A percentile compares a stretch with the other conserved stretches of the same genome.
phyloP scores from a whole-genome alignment of 306 rosid species.

The Alnus glutinosa region DNA sequence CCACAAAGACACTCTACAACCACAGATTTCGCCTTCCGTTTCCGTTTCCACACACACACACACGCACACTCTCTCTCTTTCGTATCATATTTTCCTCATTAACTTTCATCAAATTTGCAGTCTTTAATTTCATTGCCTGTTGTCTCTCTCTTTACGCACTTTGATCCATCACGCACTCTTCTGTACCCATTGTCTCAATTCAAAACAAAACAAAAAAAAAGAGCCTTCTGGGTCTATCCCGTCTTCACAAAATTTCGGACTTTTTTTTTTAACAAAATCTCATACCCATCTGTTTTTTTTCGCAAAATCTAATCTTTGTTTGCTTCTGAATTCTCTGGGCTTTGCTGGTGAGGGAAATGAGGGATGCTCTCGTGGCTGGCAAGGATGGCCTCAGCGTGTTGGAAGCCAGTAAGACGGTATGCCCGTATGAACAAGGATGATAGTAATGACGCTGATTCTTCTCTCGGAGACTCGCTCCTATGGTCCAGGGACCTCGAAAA shows the following conservation, averaged over 20 bases:
- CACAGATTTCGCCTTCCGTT: neutral
- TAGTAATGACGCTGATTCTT: conserved; percentile 35
- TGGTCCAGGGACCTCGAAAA: conserved; percentile 73
- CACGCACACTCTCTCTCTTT: neutral
- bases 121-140: neutral
- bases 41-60: neutral
- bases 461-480: conserved; percentile 54
- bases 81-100: neutral
- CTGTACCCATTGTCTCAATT: neutral
- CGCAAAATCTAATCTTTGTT: neutral
- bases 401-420: conserved; percentile 80
- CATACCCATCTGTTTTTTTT: neutral
- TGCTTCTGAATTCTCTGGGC: conserved; percentile 22
- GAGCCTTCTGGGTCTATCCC: conserved; percentile 17
- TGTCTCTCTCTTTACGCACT: neutral
- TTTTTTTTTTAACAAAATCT: neutral
- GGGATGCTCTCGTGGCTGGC: conserved; percentile 99
- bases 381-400: conserved; percentile 78
- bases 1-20: conserved; percentile 1
- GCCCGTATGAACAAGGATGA: conserved; percentile 89
- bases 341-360: conserved; percentile 69
- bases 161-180: conserved; percentile 1
- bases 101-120: neutral
- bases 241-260: conserved; percentile 5
- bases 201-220: neutral